Evolutionary conservation across 805 yeast species (phyloP).

Genomic region (Hanseniaspora mollemarum): DNA sequence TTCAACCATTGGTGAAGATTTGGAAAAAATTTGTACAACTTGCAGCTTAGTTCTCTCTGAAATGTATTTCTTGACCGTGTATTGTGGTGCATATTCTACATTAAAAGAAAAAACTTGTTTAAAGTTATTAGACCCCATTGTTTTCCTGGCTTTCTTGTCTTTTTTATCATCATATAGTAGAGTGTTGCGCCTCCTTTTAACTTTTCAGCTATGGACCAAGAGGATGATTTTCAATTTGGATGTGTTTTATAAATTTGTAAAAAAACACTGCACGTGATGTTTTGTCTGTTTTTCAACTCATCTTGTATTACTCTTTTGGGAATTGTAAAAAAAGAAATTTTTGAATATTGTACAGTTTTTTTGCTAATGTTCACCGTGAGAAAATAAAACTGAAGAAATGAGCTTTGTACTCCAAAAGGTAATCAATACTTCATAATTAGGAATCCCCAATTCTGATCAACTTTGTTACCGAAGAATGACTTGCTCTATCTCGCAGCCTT

Average conservation of each 20-base stretch:
- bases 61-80: constrained; percentile 56
- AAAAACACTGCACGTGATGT: neutral
- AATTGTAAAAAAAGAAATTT: neutral
- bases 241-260: too few relatives aligned
- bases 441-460: too few relatives aligned
- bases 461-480: constrained; percentile 4
- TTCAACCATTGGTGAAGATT: constrained; percentile 75
- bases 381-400: neutral
- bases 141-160: too few relatives aligned
- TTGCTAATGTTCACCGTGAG: neutral
- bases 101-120: constrained; percentile 41
- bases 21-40: constrained; percentile 54
- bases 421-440: too few relatives aligned
- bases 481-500: constrained; percentile 28
- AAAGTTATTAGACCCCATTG: constrained; percentile 23
- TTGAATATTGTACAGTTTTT: neutral
- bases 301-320: neutral
- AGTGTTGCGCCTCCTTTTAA: too few relatives aligned
- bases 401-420: too few relatives aligned
- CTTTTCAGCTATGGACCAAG: too few relatives aligned
- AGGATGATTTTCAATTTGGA: too few relatives aligned
- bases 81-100: constrained; percentile 64
- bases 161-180: too few relatives aligned
- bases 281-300: neutral
- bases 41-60: constrained; percentile 76